Base-by-base conservation (phyloP, 805 yeast species). In the Schwanniomyces occidentalis region DNA sequence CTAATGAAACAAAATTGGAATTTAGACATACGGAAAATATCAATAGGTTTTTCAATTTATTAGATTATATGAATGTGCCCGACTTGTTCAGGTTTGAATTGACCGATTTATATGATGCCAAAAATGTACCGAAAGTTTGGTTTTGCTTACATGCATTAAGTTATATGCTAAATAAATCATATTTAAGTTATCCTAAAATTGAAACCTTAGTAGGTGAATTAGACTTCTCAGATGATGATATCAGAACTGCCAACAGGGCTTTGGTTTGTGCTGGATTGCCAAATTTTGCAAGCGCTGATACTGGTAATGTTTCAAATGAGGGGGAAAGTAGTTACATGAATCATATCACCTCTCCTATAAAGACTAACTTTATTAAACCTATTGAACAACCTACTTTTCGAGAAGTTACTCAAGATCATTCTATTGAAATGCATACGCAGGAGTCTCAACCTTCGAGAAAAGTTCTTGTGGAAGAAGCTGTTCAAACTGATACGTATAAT, bases 11-110 rank as follows among this genome's bases (percentile, higher is more conserved):
- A 37, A 53, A 65, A 53, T 69, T 90, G 24, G 90, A 88, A 55
- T 93, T 87, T 67, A 80, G 85, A 42, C 96, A 88, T 57, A 87
- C 96, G 0, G 97, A 93, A 54, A 93, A 93, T 55, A 91, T 93
- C 53, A 87, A 88, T 49, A 70, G 80, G 15, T 90, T 91, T 56
- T 82, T 91, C 55, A 68, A 73, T 14, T 75, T 91, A 37, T 66
- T 88, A 19, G 82, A 77, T 37, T 75, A 68, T 39, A 71, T 88
- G 41, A 80, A 77, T 17, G 79, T 93, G 45, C 99, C 98, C 0
- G 90, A 86, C 37, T 71, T 89, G 35, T 93, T 90, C 57, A 75
- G 85, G 31, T 93, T 93, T 55, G 99, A 91, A 56, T 74, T 90
- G 39, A 89, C 95, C 3, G 99, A 93, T 59, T 69, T 93, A 23